These are phyloP conservation scores for Diversispora eburnea DNA, from an alignment of 192 early-diverging fungal genomes.

Conservation along the genomic window DNA sequence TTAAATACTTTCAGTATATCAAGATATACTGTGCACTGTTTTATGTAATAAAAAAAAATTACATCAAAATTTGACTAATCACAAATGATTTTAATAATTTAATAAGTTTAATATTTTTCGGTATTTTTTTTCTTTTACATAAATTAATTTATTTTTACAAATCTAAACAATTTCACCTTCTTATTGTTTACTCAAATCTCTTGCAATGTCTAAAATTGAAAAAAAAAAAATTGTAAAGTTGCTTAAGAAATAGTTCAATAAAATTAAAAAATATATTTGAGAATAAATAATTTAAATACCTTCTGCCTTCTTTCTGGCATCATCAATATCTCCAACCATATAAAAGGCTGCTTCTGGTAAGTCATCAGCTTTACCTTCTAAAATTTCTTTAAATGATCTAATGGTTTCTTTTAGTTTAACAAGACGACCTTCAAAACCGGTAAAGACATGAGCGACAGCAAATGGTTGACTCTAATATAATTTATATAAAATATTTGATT, in stretches of 20 bases:
- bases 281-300: conserved; percentile 10
- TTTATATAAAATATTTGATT: neutral
- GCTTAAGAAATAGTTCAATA: neutral
- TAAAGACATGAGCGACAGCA: conserved; percentile 94
- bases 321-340: conserved; percentile 97
- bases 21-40: too few species aligned
- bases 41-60: too few species aligned
- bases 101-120: too few species aligned
- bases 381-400: conserved; percentile 95
- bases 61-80: too few species aligned
- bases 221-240: neutral
- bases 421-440: conserved; percentile 94
- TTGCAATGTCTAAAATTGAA: neutral
- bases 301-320: conserved; percentile 87
- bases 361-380: conserved; percentile 94
- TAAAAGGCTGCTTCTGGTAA: conserved; percentile 97
- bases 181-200: neutral
- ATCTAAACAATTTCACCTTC: too few species aligned
- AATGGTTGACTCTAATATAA: conserved; percentile 81
- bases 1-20: too few species aligned
- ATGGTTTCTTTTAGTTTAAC: conserved; percentile 89
- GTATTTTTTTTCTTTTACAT: too few species aligned
- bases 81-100: too few species aligned
- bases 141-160: too few species aligned
- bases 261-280: neutral